Percentiles rank a stretch among this genome's conserved stretches.
Evolutionary conservation across 2,329 filamentous ascomycete genomes (phyloP).

Genomic region (Thielaviopsis populi): DNA sequence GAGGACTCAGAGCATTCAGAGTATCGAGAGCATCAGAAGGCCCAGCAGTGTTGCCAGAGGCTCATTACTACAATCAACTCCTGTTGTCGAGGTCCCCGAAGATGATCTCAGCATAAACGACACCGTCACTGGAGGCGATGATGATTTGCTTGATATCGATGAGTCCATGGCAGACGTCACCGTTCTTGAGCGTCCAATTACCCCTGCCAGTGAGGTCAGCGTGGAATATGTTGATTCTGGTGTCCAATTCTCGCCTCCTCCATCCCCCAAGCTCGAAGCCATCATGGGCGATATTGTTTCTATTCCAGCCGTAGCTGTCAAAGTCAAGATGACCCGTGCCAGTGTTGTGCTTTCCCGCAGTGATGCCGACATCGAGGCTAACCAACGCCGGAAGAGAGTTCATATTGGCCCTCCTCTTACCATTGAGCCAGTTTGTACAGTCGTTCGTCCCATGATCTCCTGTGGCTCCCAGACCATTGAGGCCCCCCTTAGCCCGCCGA

Average conservation of each 20-base stretch:
- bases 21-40: slow-evolving; percentile 24
- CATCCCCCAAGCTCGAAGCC: slow-evolving; percentile 45
- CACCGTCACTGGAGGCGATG: slow-evolving; percentile 10
- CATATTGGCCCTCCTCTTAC: slow-evolving; percentile 36
- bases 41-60: slow-evolving; percentile 40
- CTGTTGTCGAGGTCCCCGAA: slow-evolving; percentile 41
- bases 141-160: not conserved
- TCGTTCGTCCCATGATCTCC: slow-evolving; percentile 40
- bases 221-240: slow-evolving; percentile 57
- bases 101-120: slow-evolving; percentile 27
- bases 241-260: slow-evolving; percentile 69
- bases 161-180: slow-evolving; percentile 11
- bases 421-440: slow-evolving; percentile 30
- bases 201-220: slow-evolving; percentile 22
- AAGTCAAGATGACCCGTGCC: slow-evolving; percentile 10
- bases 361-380: slow-evolving; percentile 52
- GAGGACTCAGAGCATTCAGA: slow-evolving; percentile 44
- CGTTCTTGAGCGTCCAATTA: slow-evolving; percentile 15
- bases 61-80: slow-evolving; percentile 37
- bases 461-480: slow-evolving; percentile 47
- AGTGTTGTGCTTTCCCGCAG: slow-evolving; percentile 23
- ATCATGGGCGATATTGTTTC: slow-evolving; percentile 1
- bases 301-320: slow-evolving; percentile 7
- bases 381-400: slow-evolving; percentile 57
- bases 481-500: slow-evolving; percentile 48